A percentile compares a stretch with the other conserved stretches of the same genome.
These are phyloP conservation scores for Ceratocystis albifundus DNA, from an alignment of 2,329 filamentous ascomycete genomes.

Conservation along the genomic window DNA sequence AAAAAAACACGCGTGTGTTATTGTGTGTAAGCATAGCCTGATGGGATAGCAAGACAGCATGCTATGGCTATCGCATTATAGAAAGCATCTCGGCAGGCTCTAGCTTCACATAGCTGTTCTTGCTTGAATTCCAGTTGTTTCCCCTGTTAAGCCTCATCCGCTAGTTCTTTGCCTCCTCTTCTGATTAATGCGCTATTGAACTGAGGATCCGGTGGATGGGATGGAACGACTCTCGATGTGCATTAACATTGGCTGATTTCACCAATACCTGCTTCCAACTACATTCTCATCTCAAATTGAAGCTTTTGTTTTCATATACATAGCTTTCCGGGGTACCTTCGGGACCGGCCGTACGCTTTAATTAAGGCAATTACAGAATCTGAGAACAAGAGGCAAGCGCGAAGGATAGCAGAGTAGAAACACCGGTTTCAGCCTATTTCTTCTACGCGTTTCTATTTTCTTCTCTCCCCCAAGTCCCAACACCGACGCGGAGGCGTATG, in stretches of 20 bases:
- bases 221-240: neutral
- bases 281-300: neutral
- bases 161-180: neutral
- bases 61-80: neutral
- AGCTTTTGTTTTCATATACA: neutral
- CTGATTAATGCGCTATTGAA: neutral
- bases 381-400: neutral
- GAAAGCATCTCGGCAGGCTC: neutral
- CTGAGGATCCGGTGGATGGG: neutral
- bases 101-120: neutral
- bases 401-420: neutral
- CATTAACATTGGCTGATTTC: neutral
- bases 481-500: neutral
- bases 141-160: constrained; percentile 2
- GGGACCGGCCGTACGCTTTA: too few relatives aligned
- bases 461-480: neutral
- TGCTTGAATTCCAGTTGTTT: neutral
- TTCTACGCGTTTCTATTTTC: neutral
- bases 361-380: too few relatives aligned
- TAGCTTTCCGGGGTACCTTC: neutral
- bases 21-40: too few relatives aligned
- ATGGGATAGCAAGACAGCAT: neutral
- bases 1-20: neutral
- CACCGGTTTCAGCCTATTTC: neutral
- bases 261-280: neutral